phyloP scores from a whole-genome alignment of 768 basidiomycete genomes.

The Imleria badia region DNA sequence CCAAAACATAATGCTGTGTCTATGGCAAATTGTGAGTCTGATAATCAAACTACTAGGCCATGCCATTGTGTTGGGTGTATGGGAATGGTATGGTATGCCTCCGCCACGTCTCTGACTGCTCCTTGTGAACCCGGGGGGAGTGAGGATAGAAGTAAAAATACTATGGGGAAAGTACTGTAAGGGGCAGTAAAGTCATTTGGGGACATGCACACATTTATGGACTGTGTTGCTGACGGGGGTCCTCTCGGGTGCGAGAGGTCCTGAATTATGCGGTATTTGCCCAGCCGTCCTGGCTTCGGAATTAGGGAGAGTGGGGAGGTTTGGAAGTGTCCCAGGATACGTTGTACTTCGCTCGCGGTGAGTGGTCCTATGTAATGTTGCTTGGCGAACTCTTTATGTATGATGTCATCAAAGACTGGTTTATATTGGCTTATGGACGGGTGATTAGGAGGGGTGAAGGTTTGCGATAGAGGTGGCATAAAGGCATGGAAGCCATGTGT shows the following conservation, averaged over 20 bases:
- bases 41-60: constrained; percentile 25
- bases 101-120: background rate
- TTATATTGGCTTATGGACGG: background rate
- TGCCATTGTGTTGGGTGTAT: constrained; percentile 37
- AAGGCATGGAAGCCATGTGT: no score
- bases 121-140: background rate
- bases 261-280: no score
- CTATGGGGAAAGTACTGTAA: background rate
- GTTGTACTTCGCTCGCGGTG: constrained; percentile 16
- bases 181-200: background rate
- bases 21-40: constrained; percentile 1
- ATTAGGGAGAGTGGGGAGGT: constrained; percentile 24
- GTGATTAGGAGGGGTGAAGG: no score
- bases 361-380: background rate
- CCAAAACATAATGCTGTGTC: constrained; percentile 31
- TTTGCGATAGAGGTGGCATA: no score
- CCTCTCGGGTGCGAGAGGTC: no score
- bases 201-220: constrained; percentile 36
- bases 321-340: constrained; percentile 28
- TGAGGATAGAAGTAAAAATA: background rate
- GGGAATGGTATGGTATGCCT: constrained; percentile 26
- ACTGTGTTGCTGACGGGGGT: no score
- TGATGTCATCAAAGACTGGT: background rate
- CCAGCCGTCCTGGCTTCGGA: no score
- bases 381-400: background rate